These are phyloP conservation scores for Zygosaccharomyces pseudobailii DNA, from an alignment of 1,139 yeast species.

Conservation along the genomic window DNA sequence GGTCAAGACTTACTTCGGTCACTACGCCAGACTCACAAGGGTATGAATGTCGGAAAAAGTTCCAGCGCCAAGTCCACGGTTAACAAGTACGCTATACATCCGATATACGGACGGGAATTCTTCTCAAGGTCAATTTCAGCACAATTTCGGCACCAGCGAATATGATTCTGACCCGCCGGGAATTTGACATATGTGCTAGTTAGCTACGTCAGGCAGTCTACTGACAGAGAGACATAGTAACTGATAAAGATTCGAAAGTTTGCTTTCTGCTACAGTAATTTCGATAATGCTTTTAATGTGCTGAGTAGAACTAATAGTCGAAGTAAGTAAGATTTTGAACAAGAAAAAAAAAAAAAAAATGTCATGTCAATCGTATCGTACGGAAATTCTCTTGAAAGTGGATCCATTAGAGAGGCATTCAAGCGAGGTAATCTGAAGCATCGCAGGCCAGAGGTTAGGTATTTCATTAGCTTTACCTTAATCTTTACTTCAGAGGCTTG, in stretches of 20 bases:
- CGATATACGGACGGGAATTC: not conserved
- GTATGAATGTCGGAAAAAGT: not conserved
- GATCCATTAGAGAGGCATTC: too few species aligned
- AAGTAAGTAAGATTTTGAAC: too few species aligned
- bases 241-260: too few species aligned
- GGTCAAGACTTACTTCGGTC: conserved; percentile 9
- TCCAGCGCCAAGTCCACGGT: not conserved
- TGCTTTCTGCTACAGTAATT: not conserved
- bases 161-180: conserved; percentile 24
- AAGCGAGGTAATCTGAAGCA: too few species aligned
- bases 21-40: conserved; percentile 9
- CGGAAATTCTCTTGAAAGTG: too few species aligned
- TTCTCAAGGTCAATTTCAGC: conserved; percentile 23
- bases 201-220: conserved; percentile 1
- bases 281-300: too few species aligned
- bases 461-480: not conserved
- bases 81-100: not conserved
- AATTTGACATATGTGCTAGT: conserved; percentile 34
- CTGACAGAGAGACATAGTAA: not conserved
- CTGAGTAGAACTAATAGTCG: too few species aligned
- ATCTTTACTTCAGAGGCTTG: not conserved
- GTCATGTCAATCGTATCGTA: too few species aligned
- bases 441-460: too few species aligned
- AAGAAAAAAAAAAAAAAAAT: too few species aligned
- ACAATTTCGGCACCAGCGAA: conserved; percentile 35